phyloP scores from a whole-genome alignment of 257 asterid genomes.

The Gentiana dahurica region DNA sequence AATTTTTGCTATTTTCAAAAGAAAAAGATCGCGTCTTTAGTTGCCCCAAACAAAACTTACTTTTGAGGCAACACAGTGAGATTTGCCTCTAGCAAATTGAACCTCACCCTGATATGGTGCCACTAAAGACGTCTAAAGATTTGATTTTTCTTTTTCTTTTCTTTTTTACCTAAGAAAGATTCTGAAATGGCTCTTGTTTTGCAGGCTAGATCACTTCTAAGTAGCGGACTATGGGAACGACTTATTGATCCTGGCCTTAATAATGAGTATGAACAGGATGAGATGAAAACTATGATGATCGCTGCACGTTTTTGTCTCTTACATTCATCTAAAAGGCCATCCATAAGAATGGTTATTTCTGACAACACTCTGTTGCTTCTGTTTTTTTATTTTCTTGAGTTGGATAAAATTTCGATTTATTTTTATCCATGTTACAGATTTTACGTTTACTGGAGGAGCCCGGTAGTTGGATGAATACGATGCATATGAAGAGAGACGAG shows the following conservation, averaged over 20 bases:
- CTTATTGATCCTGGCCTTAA: conserved; percentile 55
- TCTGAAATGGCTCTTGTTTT: conserved; percentile 4
- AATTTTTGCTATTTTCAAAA: conserved; percentile 2
- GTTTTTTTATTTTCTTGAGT: neutral
- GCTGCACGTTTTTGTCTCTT: conserved; percentile 63
- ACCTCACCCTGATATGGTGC: too few relatives aligned
- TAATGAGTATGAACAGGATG: conserved; percentile 44
- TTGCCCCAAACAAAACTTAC: too few relatives aligned
- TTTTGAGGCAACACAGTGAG: too few relatives aligned
- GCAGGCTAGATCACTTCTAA: conserved; percentile 71
- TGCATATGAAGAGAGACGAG: conserved; percentile 37
- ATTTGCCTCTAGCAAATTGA: too few relatives aligned
- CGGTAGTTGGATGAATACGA: conserved; percentile 26
- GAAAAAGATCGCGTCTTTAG: neutral
- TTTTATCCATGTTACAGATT: conserved; percentile 33
- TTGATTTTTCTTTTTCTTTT: neutral
- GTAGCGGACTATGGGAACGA: conserved; percentile 42
- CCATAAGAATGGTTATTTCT: conserved; percentile 48
- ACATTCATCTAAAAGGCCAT: conserved; percentile 84
- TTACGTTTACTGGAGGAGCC: conserved; percentile 47
- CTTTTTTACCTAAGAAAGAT: neutral
- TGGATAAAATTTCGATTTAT: neutral
- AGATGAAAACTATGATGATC: conserved; percentile 50
- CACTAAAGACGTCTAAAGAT: neutral
- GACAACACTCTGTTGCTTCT: neutral